phyloP scores from a whole-genome alignment of 2,329 filamentous ascomycete species.

The Penicillium janthinellum region DNA sequence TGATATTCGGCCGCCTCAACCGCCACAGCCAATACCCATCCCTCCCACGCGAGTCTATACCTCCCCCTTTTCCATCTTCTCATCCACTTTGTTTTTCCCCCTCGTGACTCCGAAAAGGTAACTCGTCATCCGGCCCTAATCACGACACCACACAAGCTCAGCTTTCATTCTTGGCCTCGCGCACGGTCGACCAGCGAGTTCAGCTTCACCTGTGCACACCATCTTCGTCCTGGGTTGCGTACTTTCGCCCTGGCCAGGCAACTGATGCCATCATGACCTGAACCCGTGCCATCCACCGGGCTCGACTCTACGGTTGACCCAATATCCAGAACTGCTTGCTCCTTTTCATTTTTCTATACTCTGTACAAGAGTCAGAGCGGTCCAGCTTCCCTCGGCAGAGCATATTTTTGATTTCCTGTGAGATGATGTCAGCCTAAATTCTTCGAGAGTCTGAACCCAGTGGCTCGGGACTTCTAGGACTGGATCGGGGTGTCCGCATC shows the following conservation, averaged over 20 bases:
- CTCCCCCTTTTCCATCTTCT: not conserved
- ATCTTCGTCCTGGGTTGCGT: constrained; percentile 1
- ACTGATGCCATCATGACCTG: constrained; percentile 1
- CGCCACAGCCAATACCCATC: not conserved
- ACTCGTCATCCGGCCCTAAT: constrained; percentile 1
- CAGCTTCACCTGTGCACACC: not conserved
- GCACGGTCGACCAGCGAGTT: not conserved
- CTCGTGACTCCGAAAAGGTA: not conserved
- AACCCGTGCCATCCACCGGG: not conserved
- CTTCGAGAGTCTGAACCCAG: not conserved
- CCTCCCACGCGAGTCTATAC: not conserved
- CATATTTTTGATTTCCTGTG: not conserved
- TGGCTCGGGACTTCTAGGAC: not conserved
- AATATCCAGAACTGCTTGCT: not conserved
- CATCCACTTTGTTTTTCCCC: not conserved
- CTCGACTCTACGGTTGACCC: not conserved
- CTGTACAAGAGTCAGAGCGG: not conserved
- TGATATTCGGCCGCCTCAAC: not conserved
- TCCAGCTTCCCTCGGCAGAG: not conserved
- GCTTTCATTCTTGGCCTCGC: not conserved
- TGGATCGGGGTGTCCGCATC: not conserved
- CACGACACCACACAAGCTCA: not conserved
- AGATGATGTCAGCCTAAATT: not conserved
- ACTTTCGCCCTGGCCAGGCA: not conserved
- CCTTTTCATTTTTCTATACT: not conserved